A percentile compares a stretch with the other conserved stretches of the same genome.
These are phyloP conservation scores for Pseudogymnoascus sp. DNA, from an alignment of 2,329 filamentous ascomycete species.

Conservation along the genomic window DNA sequence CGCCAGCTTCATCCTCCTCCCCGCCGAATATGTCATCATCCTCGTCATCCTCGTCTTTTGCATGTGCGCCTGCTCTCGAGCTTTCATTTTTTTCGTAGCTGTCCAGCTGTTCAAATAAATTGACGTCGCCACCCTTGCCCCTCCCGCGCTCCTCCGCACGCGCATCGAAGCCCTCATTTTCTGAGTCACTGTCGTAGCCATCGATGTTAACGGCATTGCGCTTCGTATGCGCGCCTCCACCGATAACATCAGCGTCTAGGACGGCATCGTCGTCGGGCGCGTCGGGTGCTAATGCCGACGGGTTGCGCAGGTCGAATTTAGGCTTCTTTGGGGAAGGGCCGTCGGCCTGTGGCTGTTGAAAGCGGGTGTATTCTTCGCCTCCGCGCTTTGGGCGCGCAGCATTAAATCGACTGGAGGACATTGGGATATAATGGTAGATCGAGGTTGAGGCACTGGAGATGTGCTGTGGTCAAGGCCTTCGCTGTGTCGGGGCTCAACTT, in stretches of 20 bases:
- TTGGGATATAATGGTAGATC: conserved; percentile 23
- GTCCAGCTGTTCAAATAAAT: conserved; percentile 44
- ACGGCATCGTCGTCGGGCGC: conserved; percentile 66
- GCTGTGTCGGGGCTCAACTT: neutral
- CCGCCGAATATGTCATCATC: conserved; percentile 81
- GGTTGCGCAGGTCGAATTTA: conserved; percentile 91
- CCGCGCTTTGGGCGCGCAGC: conserved; percentile 74
- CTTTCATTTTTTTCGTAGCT: conserved; percentile 40
- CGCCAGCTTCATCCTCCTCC: conserved; percentile 42
- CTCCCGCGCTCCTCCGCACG: conserved; percentile 54
- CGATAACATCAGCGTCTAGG: conserved; percentile 88
- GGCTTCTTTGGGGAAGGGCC: conserved; percentile 60
- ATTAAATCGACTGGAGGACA: conserved; percentile 47
- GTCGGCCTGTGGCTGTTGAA: conserved; percentile 53
- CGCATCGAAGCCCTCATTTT: conserved; percentile 79
- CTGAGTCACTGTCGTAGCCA: conserved; percentile 91
- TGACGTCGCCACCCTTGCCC: conserved; percentile 37
- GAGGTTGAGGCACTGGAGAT: neutral
- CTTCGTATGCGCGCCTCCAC: conserved; percentile 65
- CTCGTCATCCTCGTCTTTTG: conserved; percentile 44
- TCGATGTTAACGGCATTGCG: conserved; percentile 93
- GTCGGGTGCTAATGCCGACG: conserved; percentile 81
- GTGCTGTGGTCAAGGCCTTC: neutral
- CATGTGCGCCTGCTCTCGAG: conserved; percentile 26
- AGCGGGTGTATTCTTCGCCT: conserved; percentile 71